Percentiles rank a stretch among this genome's conserved stretches.
phyloP scores from a whole-genome alignment of 371 early-diverging fungal species.

The Gilbertella persicaria region DNA sequence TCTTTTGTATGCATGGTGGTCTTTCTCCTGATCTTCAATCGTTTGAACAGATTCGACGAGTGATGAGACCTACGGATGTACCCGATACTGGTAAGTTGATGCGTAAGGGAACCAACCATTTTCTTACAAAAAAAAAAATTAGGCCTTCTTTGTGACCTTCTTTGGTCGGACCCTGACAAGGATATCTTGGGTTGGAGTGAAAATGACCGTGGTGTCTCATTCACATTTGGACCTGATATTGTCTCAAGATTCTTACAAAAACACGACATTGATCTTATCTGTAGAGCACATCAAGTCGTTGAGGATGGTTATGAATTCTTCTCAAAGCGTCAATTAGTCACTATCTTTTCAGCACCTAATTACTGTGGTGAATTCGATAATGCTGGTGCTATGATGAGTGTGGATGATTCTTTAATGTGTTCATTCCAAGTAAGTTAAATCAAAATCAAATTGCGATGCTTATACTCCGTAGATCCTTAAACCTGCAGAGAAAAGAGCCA shows the following conservation, averaged over 20 bases:
- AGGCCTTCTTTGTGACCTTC: conserved; percentile 78
- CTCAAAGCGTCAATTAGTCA: conserved; percentile 89
- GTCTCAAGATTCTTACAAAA: conserved; percentile 84
- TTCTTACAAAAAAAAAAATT: conserved; percentile 9
- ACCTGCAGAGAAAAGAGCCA: conserved; percentile 22
- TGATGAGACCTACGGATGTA: conserved; percentile 94
- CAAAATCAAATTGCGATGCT: neutral
- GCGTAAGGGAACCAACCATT: neutral
- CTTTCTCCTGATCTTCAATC: conserved; percentile 90
- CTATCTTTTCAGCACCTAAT: conserved; percentile 96
- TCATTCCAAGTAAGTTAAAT: conserved; percentile 64
- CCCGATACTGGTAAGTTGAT: conserved; percentile 76
- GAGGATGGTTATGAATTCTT: conserved; percentile 99
- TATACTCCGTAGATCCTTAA: conserved; percentile 35
- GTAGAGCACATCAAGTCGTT: conserved; percentile 97
- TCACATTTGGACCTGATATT: conserved; percentile 87
- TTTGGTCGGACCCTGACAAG: conserved; percentile 88
- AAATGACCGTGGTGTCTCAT: conserved; percentile 96
- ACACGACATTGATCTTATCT: conserved; percentile 90
- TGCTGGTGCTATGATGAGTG: conserved; percentile 92
- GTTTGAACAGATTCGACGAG: conserved; percentile 93
- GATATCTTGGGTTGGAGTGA: conserved; percentile 86
- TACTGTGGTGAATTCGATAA: conserved; percentile 99
- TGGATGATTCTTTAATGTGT: conserved; percentile 90
- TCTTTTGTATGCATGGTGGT: conserved; percentile 99